Evolutionary conservation across 2,329 filamentous ascomycete species (phyloP), one percentile per base, ranked within the genome.

Genomic region (Leptoxyphium fumago): DNA sequence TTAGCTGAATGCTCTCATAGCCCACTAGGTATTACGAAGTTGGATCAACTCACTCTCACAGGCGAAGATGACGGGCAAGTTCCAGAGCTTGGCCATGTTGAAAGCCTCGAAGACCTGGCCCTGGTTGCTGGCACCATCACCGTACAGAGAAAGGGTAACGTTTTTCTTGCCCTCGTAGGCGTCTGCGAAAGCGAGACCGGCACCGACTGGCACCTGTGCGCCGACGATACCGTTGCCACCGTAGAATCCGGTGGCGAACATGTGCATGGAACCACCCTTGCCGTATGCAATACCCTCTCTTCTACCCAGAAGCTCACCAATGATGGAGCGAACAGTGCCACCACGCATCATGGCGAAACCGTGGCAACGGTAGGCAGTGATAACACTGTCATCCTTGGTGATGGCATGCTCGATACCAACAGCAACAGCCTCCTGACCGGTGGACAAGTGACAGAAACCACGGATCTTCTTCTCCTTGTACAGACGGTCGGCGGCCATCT

Each of bases 401-500:
- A 98, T 84, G 54, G 88, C 88, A 66, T 94, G 85, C 72, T 98
- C 91, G 61, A 98, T 96, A 64, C 91, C 91, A 57, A 88, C 81
- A 47, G 91, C 87, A 54, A 98, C 91, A 53, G 91, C 91, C 76
- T 98, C 91, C 71, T 98, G 91, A 51, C 91, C 91, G 47, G 84
- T 94, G 47, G 91, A 96, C 68, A 98, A 71, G 72, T 98, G 91
- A 73, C 91, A 98, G 83, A 98, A 98, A 72, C 91, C 91, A 60
- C 91, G 84, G 60, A 98, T 96, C 78, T 98, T 96, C 82, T 98
- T 98, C 75, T 96, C 91, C 76, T 98, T 98, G 84, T 98, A 98
- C 61, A 98, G 75, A 64, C 89, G 80, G 66, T 98, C 91, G 71
- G 91, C 87, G 55, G 89, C 88, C 89, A 98, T 94, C 72, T 98